phyloP scores from a whole-genome alignment of 2,329 filamentous ascomycete genomes.

The Dendryphion nanum region DNA sequence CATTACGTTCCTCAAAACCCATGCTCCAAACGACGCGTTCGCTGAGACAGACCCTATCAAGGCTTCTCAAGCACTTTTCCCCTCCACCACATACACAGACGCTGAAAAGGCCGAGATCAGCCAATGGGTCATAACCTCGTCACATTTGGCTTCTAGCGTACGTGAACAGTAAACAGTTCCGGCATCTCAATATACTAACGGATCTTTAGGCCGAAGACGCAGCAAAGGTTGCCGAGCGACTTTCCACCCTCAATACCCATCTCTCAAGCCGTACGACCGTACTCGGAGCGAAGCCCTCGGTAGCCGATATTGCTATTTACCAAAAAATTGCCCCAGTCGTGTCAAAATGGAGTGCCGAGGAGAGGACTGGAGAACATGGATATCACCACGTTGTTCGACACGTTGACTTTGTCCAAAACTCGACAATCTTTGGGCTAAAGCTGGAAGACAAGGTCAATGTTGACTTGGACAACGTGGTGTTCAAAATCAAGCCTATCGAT shows the following conservation, averaged over 20 bases:
- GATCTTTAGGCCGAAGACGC: constrained; percentile 50
- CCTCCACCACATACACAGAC: constrained; percentile 67
- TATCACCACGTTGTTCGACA: constrained; percentile 89
- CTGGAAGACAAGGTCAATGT: constrained; percentile 76
- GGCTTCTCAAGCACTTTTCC: constrained; percentile 63
- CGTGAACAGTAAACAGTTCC: neutral
- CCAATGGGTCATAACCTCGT: constrained; percentile 81
- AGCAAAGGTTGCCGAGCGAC: constrained; percentile 59
- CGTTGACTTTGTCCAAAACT: constrained; percentile 94
- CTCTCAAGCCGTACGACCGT: constrained; percentile 85
- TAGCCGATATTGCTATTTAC: constrained; percentile 84
- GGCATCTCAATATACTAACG: neutral
- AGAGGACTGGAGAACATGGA: constrained; percentile 85
- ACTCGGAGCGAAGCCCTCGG: constrained; percentile 83
- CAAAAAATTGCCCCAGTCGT: constrained; percentile 73
- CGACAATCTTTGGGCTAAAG: constrained; percentile 66
- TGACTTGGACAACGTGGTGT: constrained; percentile 76
- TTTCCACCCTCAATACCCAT: constrained; percentile 80
- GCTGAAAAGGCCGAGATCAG: constrained; percentile 83
- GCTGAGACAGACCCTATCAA: constrained; percentile 39
- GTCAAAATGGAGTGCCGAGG: constrained; percentile 75
- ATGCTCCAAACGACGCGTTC: constrained; percentile 39
- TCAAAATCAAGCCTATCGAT: constrained; percentile 85
- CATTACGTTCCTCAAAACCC: constrained; percentile 34
- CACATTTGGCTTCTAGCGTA: constrained; percentile 60